phyloP scores from a whole-genome alignment of 441 rosid species.

The Euphorbia corollata region DNA sequence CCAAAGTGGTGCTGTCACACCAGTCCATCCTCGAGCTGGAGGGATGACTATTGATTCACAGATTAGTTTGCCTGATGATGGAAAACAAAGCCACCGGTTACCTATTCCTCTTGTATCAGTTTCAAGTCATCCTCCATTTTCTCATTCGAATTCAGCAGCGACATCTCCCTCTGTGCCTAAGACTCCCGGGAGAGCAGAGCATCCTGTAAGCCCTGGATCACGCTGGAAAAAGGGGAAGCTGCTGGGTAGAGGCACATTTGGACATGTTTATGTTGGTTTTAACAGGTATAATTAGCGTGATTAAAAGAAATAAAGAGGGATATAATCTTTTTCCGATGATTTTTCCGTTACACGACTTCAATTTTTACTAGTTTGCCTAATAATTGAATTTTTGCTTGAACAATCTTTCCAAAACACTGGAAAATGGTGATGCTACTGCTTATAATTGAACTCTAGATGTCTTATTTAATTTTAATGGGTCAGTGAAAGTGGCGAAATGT shows the following conservation, averaged over 20 bases:
- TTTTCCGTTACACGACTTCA: not conserved
- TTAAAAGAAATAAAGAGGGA: not conserved
- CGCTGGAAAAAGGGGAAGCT: slow-evolving; percentile 81
- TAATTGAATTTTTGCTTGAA: slow-evolving; percentile 3
- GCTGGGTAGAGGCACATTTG: slow-evolving; percentile 86
- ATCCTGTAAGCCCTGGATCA: slow-evolving; percentile 66
- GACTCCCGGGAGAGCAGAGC: slow-evolving; percentile 76
- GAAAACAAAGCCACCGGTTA: slow-evolving; percentile 65
- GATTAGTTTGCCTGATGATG: slow-evolving; percentile 57
- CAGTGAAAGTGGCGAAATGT: slow-evolving; percentile 91
- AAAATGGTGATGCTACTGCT: not conserved
- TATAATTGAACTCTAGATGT: slow-evolving; percentile 25
- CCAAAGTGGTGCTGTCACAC: slow-evolving; percentile 89
- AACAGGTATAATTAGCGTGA: slow-evolving; percentile 47
- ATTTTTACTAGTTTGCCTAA: not conserved
- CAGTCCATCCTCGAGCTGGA: slow-evolving; percentile 72
- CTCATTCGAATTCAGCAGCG: slow-evolving; percentile 64
- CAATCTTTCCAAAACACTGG: not conserved
- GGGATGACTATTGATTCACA: slow-evolving; percentile 55
- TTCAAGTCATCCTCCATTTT: slow-evolving; percentile 55
- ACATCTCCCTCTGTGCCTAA: slow-evolving; percentile 78
- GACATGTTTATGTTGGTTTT: slow-evolving; percentile 85
- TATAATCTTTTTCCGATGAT: not conserved
- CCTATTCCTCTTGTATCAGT: slow-evolving; percentile 76
- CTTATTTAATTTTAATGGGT: slow-evolving; percentile 19